Base-by-base conservation (phyloP, 768 basidiomycete species). In the Pleurotus platypus region DNA sequence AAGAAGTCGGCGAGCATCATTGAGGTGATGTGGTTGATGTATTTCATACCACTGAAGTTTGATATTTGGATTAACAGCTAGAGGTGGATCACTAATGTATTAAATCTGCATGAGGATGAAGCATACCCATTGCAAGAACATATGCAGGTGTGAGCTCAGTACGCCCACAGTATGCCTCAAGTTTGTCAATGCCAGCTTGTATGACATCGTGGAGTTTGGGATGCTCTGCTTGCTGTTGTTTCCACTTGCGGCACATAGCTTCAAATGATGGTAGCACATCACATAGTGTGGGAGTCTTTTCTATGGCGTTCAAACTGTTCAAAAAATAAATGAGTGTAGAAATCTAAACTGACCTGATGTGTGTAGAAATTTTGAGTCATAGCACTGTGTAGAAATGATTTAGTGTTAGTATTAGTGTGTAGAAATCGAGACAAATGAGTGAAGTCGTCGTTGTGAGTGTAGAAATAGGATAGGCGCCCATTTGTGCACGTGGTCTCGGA, bases 241-340 rank as follows among this genome's bases (percentile, higher is more conserved):
- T 58, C 72, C 71, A 72, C 15, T 45, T 40, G 1, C 24, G 39
- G 15, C 67, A 60, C 58, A 72, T 64, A 4, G 61, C 57, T 3
- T 66, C 51, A 50, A 70, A 73, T 11, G 63, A 58, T 8, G 68
- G 70, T 20, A 73, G 45, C 1, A 68, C 65, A 51, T 66, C 39
- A n/a, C 64, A 61, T 1, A 71, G 57, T 2, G 66, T 69, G 1
- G 69, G 71, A 0, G 65, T 72, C 55, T 68, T 66, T 38, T 72
- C 67, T 43, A n/a, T n/a, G n/a, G n/a, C n/a, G n/a, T n/a, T n/a
- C n/a, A n/a, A n/a, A n/a, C n/a, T n/a, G n/a, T n/a, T n/a, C n/a
- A n/a, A n/a, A n/a, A n/a, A n/a, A n/a, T n/a, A n/a, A n/a, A n/a
- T n/a, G n/a, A n/a, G n/a, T n/a, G n/a, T n/a, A n/a, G n/a, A n/a